phyloP scores from a whole-genome alignment of 2,329 filamentous ascomycete genomes.

The Hypoxylon sp. region DNA sequence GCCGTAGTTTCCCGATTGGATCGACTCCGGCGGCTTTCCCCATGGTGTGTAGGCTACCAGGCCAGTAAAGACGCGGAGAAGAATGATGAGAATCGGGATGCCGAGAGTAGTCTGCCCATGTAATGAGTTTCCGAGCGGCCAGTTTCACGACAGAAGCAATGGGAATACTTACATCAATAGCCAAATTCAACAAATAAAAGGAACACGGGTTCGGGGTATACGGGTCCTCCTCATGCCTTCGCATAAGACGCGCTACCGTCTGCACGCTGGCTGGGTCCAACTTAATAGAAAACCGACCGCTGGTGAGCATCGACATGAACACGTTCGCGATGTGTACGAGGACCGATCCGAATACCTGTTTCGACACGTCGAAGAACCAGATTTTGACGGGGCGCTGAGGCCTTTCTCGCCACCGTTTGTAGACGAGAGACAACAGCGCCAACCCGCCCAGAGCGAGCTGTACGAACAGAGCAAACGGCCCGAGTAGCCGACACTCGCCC shows the following conservation, averaged over 20 bases:
- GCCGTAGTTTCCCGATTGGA: slow-evolving; percentile 93
- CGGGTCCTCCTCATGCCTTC: slow-evolving; percentile 59
- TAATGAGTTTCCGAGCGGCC: slow-evolving; percentile 36
- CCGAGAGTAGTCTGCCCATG: slow-evolving; percentile 84
- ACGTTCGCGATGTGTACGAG: slow-evolving; percentile 93
- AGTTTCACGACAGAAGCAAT: slow-evolving; percentile 7
- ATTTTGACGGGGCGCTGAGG: slow-evolving; percentile 94
- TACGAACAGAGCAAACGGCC: slow-evolving; percentile 89
- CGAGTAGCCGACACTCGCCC: slow-evolving; percentile 87
- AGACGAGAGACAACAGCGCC: slow-evolving; percentile 87
- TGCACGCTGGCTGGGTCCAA: slow-evolving; percentile 60
- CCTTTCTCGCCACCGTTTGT: slow-evolving; percentile 91
- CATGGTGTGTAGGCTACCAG: slow-evolving; percentile 80
- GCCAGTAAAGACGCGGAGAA: slow-evolving; percentile 81
- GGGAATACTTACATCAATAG: slow-evolving; percentile 82
- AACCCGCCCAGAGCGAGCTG: slow-evolving; percentile 87
- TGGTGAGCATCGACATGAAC: slow-evolving; percentile 95
- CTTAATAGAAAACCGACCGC: slow-evolving; percentile 80
- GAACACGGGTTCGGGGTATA: slow-evolving; percentile 93
- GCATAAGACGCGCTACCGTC: slow-evolving; percentile 53
- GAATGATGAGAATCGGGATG: slow-evolving; percentile 91
- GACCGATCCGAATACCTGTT: slow-evolving; percentile 94
- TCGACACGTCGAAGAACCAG: slow-evolving; percentile 97
- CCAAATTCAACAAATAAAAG: slow-evolving; percentile 93
- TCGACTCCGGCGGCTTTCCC: slow-evolving; percentile 85